Evolutionary conservation across 2,329 filamentous ascomycete species (phyloP).

Genomic region (Dothideomycetes sp.): DNA sequence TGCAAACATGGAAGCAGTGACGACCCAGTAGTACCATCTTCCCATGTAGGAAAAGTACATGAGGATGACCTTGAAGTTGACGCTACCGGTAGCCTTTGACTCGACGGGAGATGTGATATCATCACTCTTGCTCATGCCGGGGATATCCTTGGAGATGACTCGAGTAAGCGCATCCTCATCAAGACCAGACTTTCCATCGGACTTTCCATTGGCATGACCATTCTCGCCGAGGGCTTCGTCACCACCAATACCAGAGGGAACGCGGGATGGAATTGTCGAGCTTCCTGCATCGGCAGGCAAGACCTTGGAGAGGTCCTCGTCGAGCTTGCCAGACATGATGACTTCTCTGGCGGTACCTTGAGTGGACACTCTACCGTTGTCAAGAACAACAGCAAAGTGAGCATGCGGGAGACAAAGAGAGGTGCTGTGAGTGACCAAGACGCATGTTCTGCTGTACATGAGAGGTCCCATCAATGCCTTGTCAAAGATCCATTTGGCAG

Average conservation of each 20-base stretch:
- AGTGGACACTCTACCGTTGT: conserved; percentile 70
- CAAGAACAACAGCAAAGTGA: conserved; percentile 71
- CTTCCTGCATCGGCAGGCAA: conserved; percentile 58
- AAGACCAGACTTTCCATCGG: conserved; percentile 21
- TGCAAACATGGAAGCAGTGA: conserved; percentile 65
- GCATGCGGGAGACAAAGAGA: conserved; percentile 76
- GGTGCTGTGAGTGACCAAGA: conserved; percentile 91
- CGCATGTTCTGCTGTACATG: conserved; percentile 82
- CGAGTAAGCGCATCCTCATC: conserved; percentile 40
- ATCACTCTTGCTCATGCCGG: conserved; percentile 27
- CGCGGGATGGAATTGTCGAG: conserved; percentile 68
- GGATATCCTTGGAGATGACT: conserved; percentile 30
- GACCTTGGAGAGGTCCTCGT: conserved; percentile 64
- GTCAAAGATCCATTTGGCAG: conserved; percentile 95
- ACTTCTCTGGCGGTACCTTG: conserved; percentile 73
- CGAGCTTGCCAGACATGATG: conserved; percentile 77
- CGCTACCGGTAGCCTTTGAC: conserved; percentile 71
- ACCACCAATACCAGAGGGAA: conserved; percentile 63
- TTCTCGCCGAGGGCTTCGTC: conserved; percentile 33
- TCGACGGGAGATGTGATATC: conserved; percentile 45
- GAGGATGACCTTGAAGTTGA: conserved; percentile 77
- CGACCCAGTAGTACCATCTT: conserved; percentile 89
- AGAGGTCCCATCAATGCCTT: conserved; percentile 83
- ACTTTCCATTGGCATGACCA: conserved; percentile 41
- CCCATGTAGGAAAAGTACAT: conserved; percentile 89